Percentiles rank a stretch among this genome's conserved stretches.
These are phyloP conservation scores for Globisporangium paddicum DNA, from an alignment of 352 stramenopile species.

Conservation along the genomic window DNA sequence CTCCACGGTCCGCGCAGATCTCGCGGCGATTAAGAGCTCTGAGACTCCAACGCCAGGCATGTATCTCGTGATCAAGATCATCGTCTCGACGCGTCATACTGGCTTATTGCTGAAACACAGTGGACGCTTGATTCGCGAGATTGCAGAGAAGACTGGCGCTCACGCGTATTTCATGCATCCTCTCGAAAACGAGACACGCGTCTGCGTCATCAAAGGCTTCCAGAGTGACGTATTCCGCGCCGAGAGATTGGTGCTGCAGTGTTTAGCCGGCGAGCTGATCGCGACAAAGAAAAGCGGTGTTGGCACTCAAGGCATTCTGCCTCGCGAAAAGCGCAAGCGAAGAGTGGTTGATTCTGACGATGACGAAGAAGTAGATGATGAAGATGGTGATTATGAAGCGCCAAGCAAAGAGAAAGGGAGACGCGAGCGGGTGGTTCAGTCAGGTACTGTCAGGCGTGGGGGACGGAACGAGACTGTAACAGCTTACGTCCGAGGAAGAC, in stretches of 20 bases:
- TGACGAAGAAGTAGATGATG: slow-evolving; percentile 11
- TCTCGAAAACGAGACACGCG: slow-evolving; percentile 29
- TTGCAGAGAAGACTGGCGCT: slow-evolving; percentile 43
- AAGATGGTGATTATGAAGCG: slow-evolving; percentile 5
- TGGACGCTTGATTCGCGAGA: slow-evolving; percentile 50
- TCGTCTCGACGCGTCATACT: slow-evolving; percentile 42
- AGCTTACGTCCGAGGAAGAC: not conserved
- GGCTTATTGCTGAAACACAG: slow-evolving; percentile 40
- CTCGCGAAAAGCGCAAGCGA: slow-evolving; percentile 30
- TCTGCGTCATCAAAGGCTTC: slow-evolving; percentile 55
- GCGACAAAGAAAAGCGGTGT: slow-evolving; percentile 26
- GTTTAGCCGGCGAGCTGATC: slow-evolving; percentile 52
- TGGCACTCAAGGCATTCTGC: not conserved
- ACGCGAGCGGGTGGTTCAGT: not conserved
- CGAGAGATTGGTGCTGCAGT: slow-evolving; percentile 49
- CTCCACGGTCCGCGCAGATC: slow-evolving; percentile 28
- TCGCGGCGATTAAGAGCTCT: slow-evolving; percentile 20
- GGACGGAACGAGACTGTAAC: not conserved
- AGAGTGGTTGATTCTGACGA: slow-evolving; percentile 18
- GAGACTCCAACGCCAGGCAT: not conserved
- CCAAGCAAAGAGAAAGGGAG: not conserved
- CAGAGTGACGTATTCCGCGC: slow-evolving; percentile 48
- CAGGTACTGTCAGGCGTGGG: not conserved
- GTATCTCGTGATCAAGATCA: slow-evolving; percentile 43
- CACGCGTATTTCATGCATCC: slow-evolving; percentile 41